Conservation (phyloP, 805 yeast species). For the Kazachstania viticola region DNA sequence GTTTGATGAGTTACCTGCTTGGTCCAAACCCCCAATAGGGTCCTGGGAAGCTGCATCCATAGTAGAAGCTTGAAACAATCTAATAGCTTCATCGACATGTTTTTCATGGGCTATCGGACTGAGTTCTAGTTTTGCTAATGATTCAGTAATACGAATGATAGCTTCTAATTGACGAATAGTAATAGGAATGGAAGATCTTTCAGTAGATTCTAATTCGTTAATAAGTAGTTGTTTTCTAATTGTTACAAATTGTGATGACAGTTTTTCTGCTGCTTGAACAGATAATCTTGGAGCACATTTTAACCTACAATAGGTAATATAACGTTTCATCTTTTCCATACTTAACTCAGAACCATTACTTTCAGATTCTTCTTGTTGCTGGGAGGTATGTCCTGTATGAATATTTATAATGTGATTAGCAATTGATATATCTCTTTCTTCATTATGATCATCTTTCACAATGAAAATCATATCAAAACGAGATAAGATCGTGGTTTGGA, state of each 20-base stretch:
- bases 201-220: conserved; percentile 71
- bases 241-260: conserved; percentile 85
- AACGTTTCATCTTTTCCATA: conserved; percentile 80
- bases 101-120: conserved; percentile 75
- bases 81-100: conserved; percentile 91
- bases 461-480: conserved; percentile 98
- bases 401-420: conserved; percentile 93
- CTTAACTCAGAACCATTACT: conserved; percentile 69
- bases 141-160: conserved; percentile 87
- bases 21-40: conserved; percentile 37
- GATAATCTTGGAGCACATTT: conserved; percentile 90
- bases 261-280: conserved; percentile 78
- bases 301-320: conserved; percentile 78
- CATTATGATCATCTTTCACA: conserved; percentile 90
- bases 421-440: conserved; percentile 70
- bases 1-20: conserved; percentile 43
- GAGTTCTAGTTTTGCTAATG: conserved; percentile 77
- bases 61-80: conserved; percentile 91
- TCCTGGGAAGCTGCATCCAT: conserved; percentile 74
- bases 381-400: conserved; percentile 62
- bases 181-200: conserved; percentile 90
- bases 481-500: conserved; percentile 91
- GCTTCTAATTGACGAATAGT: conserved; percentile 97
- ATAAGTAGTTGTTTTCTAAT: conserved; percentile 75
- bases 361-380: conserved; percentile 37